Evolutionary conservation across 108 stramenopile genomes (phyloP), one percentile per base, ranked within the genome.

Genomic region (Licmophora abbreviata): DNA sequence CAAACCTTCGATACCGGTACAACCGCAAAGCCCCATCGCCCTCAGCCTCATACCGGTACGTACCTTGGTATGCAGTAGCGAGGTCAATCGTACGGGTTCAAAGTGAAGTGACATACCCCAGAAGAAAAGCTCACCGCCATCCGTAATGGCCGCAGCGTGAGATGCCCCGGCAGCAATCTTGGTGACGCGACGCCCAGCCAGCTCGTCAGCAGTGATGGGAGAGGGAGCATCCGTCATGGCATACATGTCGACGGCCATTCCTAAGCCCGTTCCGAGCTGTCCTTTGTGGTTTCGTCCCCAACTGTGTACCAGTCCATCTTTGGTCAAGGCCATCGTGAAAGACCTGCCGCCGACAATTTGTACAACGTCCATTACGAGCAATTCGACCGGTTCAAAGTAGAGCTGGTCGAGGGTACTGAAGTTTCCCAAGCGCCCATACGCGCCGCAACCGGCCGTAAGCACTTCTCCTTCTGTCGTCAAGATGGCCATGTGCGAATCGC

Each of bases 201-300:
- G 68, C 60, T 85, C 76, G 44, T 80, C 73, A 26, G 75, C 77
- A 38, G 82, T 80, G 41, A 92, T 60, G 2, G 81, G 79, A 36
- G 58, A 48, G 3, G 90, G 90, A 18, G 88, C 58, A 28, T 66
- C 63, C 54, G 74, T 77, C 90, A 92, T 92, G 18, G 90, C 79
- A 53, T 92, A 92, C 72, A 88, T 79, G 45, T 92, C 90, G 5
- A 88, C 83, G 15, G 81, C 79, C 58, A 92, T 59, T 12, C 85
- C 84, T 44, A 77, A 79, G 1, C 89, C 89, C 2, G 76, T 73
- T n/a, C 89, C 89, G 7, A 86, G 62, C 58, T 91, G 89, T 33
- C 85, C 90, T 53, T 92, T 84, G 53, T 87, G 77, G 45, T 88
- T 88, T 14, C 83, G 64, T 15, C 90, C 90, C 90, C 90, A 92